These are phyloP conservation scores for Luffa aegyptiaca DNA, from an alignment of 306 rosid genomes.

Conservation along the genomic window DNA sequence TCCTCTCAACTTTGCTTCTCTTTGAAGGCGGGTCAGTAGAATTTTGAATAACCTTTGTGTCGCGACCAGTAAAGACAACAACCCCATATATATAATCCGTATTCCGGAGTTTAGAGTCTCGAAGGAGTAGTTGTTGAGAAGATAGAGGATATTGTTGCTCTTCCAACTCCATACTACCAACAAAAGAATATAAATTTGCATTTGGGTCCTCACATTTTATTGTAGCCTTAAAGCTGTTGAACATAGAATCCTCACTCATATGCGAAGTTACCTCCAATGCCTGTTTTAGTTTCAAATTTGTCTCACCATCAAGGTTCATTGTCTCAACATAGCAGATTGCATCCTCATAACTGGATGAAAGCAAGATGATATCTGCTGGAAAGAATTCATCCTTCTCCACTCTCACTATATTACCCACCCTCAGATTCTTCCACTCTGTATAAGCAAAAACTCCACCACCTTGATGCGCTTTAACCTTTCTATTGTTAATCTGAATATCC, in stretches of 20 bases:
- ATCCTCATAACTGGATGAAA: slow-evolving; percentile 84
- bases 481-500: slow-evolving; percentile 78
- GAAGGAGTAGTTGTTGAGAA: slow-evolving; percentile 82
- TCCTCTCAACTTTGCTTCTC: slow-evolving; percentile 86
- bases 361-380: slow-evolving; percentile 84
- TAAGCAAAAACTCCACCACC: slow-evolving; percentile 45
- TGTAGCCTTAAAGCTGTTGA: slow-evolving; percentile 44
- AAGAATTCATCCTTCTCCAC: slow-evolving; percentile 78
- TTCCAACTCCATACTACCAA: slow-evolving; percentile 64
- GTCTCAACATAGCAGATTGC: slow-evolving; percentile 94
- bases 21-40: slow-evolving; percentile 86
- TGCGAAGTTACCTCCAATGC: slow-evolving; percentile 68
- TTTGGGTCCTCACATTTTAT: slow-evolving; percentile 91
- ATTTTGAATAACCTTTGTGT: slow-evolving; percentile 90
- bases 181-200: slow-evolving; percentile 76
- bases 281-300: slow-evolving; percentile 82
- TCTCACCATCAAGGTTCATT: slow-evolving; percentile 96
- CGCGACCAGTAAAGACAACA: slow-evolving; percentile 76
- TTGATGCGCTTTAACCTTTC: slow-evolving; percentile 58
- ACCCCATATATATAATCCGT: slow-evolving; percentile 76
- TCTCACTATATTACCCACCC: slow-evolving; percentile 79
- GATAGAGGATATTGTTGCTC: slow-evolving; percentile 54
- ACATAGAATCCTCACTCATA: slow-evolving; percentile 38
- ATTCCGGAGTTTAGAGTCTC: slow-evolving; percentile 92
- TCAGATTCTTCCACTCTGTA: slow-evolving; percentile 75